Evolutionary conservation across 345 rosid species (phyloP).

Genomic region (Microcos paniculata): DNA sequence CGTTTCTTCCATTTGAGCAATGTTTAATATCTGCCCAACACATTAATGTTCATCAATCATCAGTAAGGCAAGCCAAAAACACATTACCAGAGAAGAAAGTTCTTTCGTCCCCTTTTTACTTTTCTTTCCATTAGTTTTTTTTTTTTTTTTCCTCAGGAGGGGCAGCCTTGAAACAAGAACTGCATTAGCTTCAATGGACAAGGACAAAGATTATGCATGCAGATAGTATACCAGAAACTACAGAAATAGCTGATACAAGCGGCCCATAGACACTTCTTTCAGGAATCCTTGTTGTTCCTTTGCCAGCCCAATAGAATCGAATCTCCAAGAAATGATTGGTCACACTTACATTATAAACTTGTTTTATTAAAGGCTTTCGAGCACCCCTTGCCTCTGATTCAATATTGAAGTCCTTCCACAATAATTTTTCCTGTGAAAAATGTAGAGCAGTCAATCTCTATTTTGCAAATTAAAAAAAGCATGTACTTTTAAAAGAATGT

Average conservation of each 20-base stretch:
- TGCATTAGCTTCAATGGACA: background rate
- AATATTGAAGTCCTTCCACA: slow-evolving; percentile 51
- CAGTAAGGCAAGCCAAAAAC: background rate
- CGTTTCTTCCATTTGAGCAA: slow-evolving; percentile 21
- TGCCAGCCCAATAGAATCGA: slow-evolving; percentile 58
- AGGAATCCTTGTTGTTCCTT: slow-evolving; percentile 58
- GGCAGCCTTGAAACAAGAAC: background rate
- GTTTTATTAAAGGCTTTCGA: slow-evolving; percentile 31
- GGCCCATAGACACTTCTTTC: slow-evolving; percentile 53
- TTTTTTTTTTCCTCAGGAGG: background rate
- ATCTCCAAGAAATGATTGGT: slow-evolving; percentile 42
- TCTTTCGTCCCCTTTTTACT: background rate
- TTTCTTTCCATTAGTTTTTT: background rate
- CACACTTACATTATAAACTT: slow-evolving; percentile 30
- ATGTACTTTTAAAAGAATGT: background rate
- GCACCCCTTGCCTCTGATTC: slow-evolving; percentile 48
- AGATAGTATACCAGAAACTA: slow-evolving; percentile 36
- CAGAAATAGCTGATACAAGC: slow-evolving; percentile 53
- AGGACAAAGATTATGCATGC: background rate
- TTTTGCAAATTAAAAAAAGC: background rate
- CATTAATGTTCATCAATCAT: background rate
- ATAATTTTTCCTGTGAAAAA: slow-evolving; percentile 40
- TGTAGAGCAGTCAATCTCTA: background rate
- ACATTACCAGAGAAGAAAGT: background rate
- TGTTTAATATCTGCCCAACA: slow-evolving; percentile 32